Conservation (phyloP, 1,284 basidiomycete species). For the Ganoderma resinaceum region DNA sequence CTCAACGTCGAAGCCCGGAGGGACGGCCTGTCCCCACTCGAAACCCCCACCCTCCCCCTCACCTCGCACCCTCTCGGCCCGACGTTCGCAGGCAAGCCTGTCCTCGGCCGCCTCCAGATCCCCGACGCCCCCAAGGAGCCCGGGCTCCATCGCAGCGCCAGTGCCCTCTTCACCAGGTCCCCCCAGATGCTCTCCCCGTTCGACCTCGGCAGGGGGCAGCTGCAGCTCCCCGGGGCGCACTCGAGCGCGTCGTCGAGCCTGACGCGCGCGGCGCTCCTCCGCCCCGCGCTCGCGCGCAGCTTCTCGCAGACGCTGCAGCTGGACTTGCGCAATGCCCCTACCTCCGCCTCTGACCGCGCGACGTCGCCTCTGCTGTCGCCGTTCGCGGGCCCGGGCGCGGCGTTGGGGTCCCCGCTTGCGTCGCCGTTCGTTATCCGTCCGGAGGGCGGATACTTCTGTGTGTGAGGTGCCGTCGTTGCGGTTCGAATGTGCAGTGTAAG, state of each 20-base stretch:
- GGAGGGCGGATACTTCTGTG: conserved; percentile 11
- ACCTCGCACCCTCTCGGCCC: conserved; percentile 21
- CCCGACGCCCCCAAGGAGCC: conserved; percentile 12
- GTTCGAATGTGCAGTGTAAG: too few species aligned
- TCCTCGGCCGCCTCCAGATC: conserved; percentile 21
- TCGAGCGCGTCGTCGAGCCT: conserved; percentile 19
- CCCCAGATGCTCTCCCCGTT: conserved; percentile 20
- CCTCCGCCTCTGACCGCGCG: not conserved
- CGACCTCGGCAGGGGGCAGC: conserved; percentile 9
- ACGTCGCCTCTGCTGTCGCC: conserved; percentile 5
- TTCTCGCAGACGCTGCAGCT: conserved; percentile 5
- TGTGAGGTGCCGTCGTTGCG: not conserved
- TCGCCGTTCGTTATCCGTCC: conserved; percentile 12
- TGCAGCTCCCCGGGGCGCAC: not conserved
- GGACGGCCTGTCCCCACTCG: conserved; percentile 17
- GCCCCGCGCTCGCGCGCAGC: conserved; percentile 17
- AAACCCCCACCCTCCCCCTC: conserved; percentile 13
- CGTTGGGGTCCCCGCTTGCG: conserved; percentile 4
- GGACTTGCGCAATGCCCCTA: not conserved
- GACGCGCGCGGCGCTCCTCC: conserved; percentile 18
- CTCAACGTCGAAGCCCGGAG: conserved; percentile 18
- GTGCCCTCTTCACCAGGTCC: conserved; percentile 8
- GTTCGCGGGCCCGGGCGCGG: not conserved
- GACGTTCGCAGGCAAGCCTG: conserved; percentile 10
- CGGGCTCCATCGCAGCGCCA: conserved; percentile 6